Evolutionary conservation across 1,284 basidiomycete species (phyloP), one percentile per base, ranked within the genome.

Genomic region (Ceratobasidium papillatum): DNA sequence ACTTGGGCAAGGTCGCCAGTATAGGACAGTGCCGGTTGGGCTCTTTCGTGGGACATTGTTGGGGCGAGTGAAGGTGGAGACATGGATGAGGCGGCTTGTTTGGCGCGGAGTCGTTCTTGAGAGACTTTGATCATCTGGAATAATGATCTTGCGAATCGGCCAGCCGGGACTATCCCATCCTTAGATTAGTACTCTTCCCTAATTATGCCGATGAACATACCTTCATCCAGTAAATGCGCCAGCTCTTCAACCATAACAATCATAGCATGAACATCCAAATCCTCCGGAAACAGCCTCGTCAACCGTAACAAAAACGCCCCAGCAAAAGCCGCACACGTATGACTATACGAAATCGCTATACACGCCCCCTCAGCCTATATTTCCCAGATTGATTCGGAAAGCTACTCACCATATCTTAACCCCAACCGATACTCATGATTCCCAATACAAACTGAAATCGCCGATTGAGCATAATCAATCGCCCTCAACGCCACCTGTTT

Each of bases 301-400:
- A 78, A 74, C 9, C 78, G 75, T 27, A 78, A 56, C 14, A 78
- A 64, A 52, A 78, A 78, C 14, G 76, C 77, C 17, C 74, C 78
- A 12, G 77, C 77, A 61, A 78, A 78, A 12, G 78, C 77, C 9
- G 77, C 78, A 51, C 78, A 77, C 14, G 76, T 78, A 69, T 78
- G 78, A 11, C 77, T 78, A 62, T 78, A 78, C 36, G 77, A 71
- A 25, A 78, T 76, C 38, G 76, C 71, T 76, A 27, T 25, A 47
- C 2, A 11, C 9, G 27, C 54, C 19, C 38, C 49, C 36, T 47
- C 4, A 66, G 56, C 19, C 7, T 7, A 9, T 17, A 17, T 47
- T 47, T 47, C 45, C 4, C 45, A 3, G 3, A 4, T 12, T 9
- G 45, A 4, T 7, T 17, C 45, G 19, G 8, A 17, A 12, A 19